A percentile compares a stretch with the other conserved stretches of the same genome.
Conservation (phyloP, 805 yeast species). For the Yamadazyma philogaea region DNA sequence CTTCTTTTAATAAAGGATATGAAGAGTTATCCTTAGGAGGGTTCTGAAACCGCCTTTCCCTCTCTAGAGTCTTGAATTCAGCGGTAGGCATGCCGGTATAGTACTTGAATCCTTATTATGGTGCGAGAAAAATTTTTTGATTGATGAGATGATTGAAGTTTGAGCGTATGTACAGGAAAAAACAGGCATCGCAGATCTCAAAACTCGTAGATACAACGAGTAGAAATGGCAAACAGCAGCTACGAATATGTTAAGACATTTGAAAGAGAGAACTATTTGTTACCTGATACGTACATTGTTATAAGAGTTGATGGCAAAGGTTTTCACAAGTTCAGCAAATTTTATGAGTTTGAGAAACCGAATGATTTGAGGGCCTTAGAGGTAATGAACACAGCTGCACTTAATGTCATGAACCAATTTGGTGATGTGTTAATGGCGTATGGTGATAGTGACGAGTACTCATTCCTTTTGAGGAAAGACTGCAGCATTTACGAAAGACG, state of each 20-base stretch:
- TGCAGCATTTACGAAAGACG: constrained; percentile 80
- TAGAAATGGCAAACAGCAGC: constrained; percentile 73
- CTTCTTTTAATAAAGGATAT: constrained; percentile 79
- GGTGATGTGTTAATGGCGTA: constrained; percentile 79
- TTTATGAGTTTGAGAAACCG: constrained; percentile 79
- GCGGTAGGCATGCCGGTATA: constrained; percentile 41
- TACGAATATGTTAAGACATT: constrained; percentile 84
- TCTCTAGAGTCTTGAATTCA: constrained; percentile 76
- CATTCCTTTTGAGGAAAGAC: constrained; percentile 64
- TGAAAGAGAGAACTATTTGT: constrained; percentile 67
- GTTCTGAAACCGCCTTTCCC: constrained; percentile 78
- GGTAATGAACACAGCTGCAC: constrained; percentile 81
- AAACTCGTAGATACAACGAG: background rate
- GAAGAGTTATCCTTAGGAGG: constrained; percentile 88
- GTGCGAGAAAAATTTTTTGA: constrained; percentile 10
- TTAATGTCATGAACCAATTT: constrained; percentile 56
- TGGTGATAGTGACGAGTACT: constrained; percentile 95
- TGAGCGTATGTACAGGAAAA: constrained; percentile 7
- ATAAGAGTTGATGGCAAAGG: constrained; percentile 92
- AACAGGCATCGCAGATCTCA: constrained; percentile 5
- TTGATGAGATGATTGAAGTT: constrained; percentile 10
- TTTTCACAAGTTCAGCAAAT: constrained; percentile 77
- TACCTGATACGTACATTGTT: constrained; percentile 80
- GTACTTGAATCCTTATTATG: constrained; percentile 2
- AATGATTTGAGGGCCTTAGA: constrained; percentile 75